These are phyloP conservation scores for Papiliotrema terrestris DNA, from an alignment of 1,284 basidiomycete species.

Conservation along the genomic window DNA sequence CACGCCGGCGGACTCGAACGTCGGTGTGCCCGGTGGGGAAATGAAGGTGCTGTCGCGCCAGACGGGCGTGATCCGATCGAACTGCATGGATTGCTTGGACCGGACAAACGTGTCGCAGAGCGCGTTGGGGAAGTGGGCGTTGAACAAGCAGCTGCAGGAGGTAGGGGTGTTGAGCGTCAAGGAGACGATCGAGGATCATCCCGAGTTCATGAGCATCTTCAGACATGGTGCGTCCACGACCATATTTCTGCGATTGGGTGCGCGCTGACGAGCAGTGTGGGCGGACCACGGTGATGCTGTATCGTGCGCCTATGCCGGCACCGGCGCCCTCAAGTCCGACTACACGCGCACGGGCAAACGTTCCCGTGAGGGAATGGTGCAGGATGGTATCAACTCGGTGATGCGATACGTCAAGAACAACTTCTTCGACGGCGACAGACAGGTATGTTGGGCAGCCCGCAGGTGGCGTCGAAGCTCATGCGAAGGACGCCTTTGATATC, in stretches of 20 bases:
- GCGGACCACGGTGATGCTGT: conserved; percentile 94
- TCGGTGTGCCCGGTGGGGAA: conserved; percentile 7
- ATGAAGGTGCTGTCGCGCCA: conserved; percentile 35
- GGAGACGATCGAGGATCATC: conserved; percentile 72
- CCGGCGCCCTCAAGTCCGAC: conserved; percentile 94
- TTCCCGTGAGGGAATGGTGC: conserved; percentile 70
- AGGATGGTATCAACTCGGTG: conserved; percentile 84
- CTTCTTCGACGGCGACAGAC: conserved; percentile 90
- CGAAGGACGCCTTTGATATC: conserved; percentile 86
- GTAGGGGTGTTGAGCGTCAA: conserved; percentile 66
- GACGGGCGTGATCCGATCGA: conserved; percentile 51
- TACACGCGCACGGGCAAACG: conserved; percentile 92
- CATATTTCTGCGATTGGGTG: background rate
- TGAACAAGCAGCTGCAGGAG: conserved; percentile 73
- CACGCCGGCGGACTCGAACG: conserved; percentile 5
- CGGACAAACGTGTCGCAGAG: conserved; percentile 96
- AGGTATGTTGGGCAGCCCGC: conserved; percentile 52
- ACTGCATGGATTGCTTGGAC: conserved; percentile 89
- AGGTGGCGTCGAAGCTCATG: conserved; percentile 1
- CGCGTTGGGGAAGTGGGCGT: conserved; percentile 75
- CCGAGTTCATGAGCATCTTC: conserved; percentile 75
- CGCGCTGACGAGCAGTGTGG: conserved; percentile 66
- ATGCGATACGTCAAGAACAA: conserved; percentile 95
- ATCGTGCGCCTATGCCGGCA: conserved; percentile 88
- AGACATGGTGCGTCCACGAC: conserved; percentile 66